These are phyloP conservation scores for Pleoardoris graminearum DNA, from an alignment of 2,329 filamentous ascomycete genomes.

Conservation along the genomic window DNA sequence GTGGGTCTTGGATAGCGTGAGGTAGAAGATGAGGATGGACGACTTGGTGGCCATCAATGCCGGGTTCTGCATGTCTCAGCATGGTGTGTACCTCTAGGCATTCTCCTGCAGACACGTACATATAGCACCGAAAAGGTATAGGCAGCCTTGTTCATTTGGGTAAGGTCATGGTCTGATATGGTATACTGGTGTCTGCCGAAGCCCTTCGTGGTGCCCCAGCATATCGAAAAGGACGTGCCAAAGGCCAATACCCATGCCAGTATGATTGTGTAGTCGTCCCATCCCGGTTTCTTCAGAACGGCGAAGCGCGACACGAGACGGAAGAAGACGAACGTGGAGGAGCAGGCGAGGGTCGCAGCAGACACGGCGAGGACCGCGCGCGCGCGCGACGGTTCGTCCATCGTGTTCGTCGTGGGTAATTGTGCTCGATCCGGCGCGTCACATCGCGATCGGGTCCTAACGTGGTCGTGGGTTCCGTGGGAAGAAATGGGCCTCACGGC, in stretches of 20 bases:
- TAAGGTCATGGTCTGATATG: constrained; percentile 56
- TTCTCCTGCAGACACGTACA: constrained; percentile 52
- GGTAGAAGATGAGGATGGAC: constrained; percentile 89
- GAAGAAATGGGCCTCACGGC: not conserved
- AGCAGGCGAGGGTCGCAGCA: constrained; percentile 67
- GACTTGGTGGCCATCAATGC: constrained; percentile 90
- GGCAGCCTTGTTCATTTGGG: constrained; percentile 59
- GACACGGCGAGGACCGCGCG: constrained; percentile 68
- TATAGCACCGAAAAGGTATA: constrained; percentile 66
- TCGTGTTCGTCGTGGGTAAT: constrained; percentile 21
- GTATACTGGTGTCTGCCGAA: constrained; percentile 69
- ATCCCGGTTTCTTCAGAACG: constrained; percentile 71
- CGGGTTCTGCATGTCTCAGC: constrained; percentile 66
- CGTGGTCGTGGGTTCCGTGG: constrained; percentile 2
- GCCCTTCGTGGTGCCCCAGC: constrained; percentile 65
- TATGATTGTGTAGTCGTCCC: constrained; percentile 82
- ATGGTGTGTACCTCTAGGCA: constrained; percentile 1
- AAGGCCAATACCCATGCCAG: constrained; percentile 75
- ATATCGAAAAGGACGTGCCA: constrained; percentile 68
- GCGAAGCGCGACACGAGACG: constrained; percentile 72
- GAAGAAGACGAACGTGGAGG: constrained; percentile 73
- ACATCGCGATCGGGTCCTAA: constrained; percentile 7
- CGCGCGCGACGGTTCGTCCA: constrained; percentile 36
- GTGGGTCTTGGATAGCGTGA: constrained; percentile 79
- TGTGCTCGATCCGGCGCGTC: constrained; percentile 18